Percentiles rank a stretch among this genome's conserved stretches.
phyloP scores from a whole-genome alignment of 176 grass and related monocot genomes.

The Miscanthus lutarioriparius region DNA sequence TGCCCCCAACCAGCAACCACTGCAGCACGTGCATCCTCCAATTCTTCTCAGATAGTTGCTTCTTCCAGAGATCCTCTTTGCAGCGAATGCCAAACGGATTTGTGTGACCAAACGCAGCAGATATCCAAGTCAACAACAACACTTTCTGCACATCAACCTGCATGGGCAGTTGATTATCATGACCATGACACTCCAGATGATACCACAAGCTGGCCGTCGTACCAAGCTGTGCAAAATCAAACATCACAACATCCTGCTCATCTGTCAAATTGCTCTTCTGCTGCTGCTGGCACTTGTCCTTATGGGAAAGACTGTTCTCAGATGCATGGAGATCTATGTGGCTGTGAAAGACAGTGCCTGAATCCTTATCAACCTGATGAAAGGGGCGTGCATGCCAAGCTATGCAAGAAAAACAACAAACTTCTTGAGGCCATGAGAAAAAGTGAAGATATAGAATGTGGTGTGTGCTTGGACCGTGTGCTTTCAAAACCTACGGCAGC shows the following conservation, averaged over 20 bases:
- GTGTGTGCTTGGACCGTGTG: constrained; percentile 81
- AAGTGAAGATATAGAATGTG: constrained; percentile 88
- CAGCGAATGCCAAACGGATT: constrained; percentile 27
- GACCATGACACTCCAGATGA: constrained; percentile 19
- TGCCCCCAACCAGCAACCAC: constrained; percentile 40
- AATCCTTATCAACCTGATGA: constrained; percentile 62
- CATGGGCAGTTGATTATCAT: constrained; percentile 30
- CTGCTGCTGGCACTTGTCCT: constrained; percentile 76
- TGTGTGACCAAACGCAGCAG: constrained; percentile 21
- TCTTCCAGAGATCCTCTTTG: constrained; percentile 38
- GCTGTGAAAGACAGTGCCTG: constrained; percentile 67
- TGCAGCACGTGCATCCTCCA: constrained; percentile 40
- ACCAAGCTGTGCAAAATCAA: constrained; percentile 20
- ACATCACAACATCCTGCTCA: constrained; percentile 42
- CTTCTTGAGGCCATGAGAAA: constrained; percentile 65
- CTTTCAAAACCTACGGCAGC: constrained; percentile 70
- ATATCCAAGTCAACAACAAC: background rate
- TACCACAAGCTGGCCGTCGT: constrained; percentile 9
- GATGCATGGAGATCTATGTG: constrained; percentile 68
- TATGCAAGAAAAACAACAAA: constrained; percentile 73
- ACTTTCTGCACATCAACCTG: constrained; percentile 15
- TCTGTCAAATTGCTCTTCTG: constrained; percentile 69
- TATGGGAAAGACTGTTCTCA: constrained; percentile 67
- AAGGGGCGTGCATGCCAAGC: constrained; percentile 56
- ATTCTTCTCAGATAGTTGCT: constrained; percentile 40